Evolutionary conservation across 2,329 filamentous ascomycete species (phyloP).

Genomic region (Arthrinium phaeospermum): DNA sequence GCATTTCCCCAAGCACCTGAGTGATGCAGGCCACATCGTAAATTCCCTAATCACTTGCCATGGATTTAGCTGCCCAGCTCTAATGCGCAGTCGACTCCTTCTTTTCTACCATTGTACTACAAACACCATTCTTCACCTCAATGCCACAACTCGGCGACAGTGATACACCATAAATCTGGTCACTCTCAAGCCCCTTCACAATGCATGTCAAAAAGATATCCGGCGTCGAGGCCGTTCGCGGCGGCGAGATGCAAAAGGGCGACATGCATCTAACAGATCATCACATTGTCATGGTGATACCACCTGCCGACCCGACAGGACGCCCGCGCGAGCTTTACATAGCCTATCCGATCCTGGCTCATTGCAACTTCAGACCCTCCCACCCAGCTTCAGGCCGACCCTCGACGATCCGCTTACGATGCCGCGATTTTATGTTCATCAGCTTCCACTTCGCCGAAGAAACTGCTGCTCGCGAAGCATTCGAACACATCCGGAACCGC

Average conservation of each 20-base stretch:
- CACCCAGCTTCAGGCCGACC: slow-evolving; percentile 71
- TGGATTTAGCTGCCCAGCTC: neutral
- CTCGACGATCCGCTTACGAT: slow-evolving; percentile 84
- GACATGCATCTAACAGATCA: slow-evolving; percentile 67
- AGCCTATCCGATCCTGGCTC: slow-evolving; percentile 88
- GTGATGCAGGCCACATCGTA: slow-evolving; percentile 16
- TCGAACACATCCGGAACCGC: slow-evolving; percentile 80
- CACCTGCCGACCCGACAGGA: slow-evolving; percentile 28
- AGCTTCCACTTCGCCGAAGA: slow-evolving; percentile 86
- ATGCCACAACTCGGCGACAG: slow-evolving; percentile 7
- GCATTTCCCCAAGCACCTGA: neutral
- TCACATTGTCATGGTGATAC: slow-evolving; percentile 54
- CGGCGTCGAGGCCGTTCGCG: slow-evolving; percentile 64
- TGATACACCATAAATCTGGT: neutral
- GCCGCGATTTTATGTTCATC: slow-evolving; percentile 92
- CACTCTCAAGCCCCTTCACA: neutral
- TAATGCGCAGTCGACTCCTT: neutral
- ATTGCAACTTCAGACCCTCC: slow-evolving; percentile 78
- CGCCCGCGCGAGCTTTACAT: slow-evolving; percentile 79
- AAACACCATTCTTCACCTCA: neutral
- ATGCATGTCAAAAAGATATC: slow-evolving; percentile 55
- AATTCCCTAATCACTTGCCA: neutral
- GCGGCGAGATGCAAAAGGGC: slow-evolving; percentile 61
- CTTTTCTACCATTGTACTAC: neutral
- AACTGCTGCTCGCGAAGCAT: slow-evolving; percentile 78